phyloP scores from a whole-genome alignment of 164 flowering plant genomes.

The Vitis cinerea region DNA sequence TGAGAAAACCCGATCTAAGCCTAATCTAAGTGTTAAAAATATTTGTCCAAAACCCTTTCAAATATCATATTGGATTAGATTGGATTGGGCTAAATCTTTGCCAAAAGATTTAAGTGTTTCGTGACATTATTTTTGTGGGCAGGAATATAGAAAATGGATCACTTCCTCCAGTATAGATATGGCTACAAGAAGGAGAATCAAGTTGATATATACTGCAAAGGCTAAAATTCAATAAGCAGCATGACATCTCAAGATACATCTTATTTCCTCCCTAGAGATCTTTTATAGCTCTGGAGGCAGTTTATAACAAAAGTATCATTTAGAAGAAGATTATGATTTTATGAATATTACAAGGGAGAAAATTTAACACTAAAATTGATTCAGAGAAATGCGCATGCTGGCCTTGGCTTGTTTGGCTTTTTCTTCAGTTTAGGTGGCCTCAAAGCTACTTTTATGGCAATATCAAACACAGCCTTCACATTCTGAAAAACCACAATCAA shows the following conservation, averaged over 20 bases:
- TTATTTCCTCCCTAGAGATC: not conserved
- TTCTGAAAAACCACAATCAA: conserved; percentile 4
- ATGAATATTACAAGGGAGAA: not conserved
- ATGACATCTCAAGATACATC: not conserved
- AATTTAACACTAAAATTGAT: not conserved
- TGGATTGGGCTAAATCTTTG: too few species aligned
- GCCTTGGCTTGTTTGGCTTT: conserved; percentile 12
- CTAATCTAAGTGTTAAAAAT: too few species aligned
- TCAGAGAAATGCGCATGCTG: conserved; percentile 21
- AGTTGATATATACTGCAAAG: not conserved
- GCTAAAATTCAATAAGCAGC: not conserved
- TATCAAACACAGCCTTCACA: conserved; percentile 17
- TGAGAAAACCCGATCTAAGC: too few species aligned
- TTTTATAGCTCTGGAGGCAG: not conserved
- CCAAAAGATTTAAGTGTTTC: too few species aligned
- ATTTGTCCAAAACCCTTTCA: too few species aligned
- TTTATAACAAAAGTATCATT: not conserved
- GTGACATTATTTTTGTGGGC: too few species aligned
- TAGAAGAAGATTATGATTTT: not conserved
- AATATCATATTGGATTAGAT: too few species aligned
- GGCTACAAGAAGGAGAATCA: too few species aligned
- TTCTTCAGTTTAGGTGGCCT: conserved; percentile 12
- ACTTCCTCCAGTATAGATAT: too few species aligned
- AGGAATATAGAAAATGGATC: too few species aligned
- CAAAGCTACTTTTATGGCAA: conserved; percentile 14